These are phyloP conservation scores for Lithospermum erythrorhizon DNA, from an alignment of 257 asterid species.

Conservation along the genomic window DNA sequence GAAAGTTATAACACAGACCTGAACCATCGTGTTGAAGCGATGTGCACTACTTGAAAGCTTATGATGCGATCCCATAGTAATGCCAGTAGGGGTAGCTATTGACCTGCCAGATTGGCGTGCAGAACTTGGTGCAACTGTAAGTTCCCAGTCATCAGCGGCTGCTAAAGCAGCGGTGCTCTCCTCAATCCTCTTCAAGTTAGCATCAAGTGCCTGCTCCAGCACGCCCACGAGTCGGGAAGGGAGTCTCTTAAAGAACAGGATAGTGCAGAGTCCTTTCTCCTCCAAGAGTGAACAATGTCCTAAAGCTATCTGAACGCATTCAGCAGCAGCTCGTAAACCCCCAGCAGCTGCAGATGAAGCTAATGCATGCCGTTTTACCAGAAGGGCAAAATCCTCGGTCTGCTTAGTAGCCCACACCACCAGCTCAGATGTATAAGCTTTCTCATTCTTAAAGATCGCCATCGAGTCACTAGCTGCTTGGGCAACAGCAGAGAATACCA, in stretches of 20 bases:
- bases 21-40: constrained; percentile 87
- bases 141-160: constrained; percentile 98
- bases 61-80: constrained; percentile 44
- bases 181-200: constrained; percentile 91
- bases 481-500: constrained; percentile 90
- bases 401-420: constrained; percentile 99
- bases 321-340: constrained; percentile 98
- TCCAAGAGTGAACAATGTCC: constrained; percentile 95
- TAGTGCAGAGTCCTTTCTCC: constrained; percentile 92
- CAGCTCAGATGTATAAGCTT: constrained; percentile 88
- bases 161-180: constrained; percentile 96
- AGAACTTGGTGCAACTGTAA: constrained; percentile 60
- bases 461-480: constrained; percentile 91
- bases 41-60: constrained; percentile 96
- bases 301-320: constrained; percentile 95
- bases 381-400: constrained; percentile 77
- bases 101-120: constrained; percentile 61
- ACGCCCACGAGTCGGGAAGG: constrained; percentile 95
- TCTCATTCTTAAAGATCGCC: constrained; percentile 78
- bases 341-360: constrained; percentile 99
- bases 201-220: constrained; percentile 98
- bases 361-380: constrained; percentile 88
- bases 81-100: constrained; percentile 32
- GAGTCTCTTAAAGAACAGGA: constrained; percentile 81
- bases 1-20: constrained; percentile 40